Evolutionary conservation across 1,284 basidiomycete genomes (phyloP).

Genomic region (Lentinula novae-zelandiae): DNA sequence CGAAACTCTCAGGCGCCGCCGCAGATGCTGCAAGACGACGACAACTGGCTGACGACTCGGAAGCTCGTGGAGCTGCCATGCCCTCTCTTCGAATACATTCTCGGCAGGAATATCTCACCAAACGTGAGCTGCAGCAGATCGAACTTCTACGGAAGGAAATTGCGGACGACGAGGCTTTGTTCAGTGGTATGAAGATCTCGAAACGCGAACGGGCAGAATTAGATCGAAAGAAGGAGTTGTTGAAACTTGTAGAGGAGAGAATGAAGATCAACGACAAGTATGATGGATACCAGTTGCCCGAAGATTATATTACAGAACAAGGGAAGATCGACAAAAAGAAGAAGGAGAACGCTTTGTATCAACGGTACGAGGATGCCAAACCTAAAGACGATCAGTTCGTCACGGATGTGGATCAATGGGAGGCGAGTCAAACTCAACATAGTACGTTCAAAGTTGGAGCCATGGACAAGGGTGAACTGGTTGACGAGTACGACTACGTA

Average conservation of each 20-base stretch:
- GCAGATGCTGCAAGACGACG: conserved; percentile 82
- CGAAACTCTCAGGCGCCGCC: conserved; percentile 66
- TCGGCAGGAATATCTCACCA: conserved; percentile 92
- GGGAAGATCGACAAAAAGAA: conserved; percentile 99
- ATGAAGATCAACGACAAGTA: conserved; percentile 91
- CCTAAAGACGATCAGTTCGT: conserved; percentile 89
- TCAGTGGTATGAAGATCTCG: conserved; percentile 85
- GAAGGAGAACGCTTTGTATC: conserved; percentile 90
- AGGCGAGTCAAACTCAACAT: conserved; percentile 86
- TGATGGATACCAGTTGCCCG: conserved; percentile 92
- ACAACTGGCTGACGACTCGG: conserved; percentile 81
- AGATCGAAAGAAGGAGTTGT: conserved; percentile 89
- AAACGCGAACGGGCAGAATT: conserved; percentile 81
- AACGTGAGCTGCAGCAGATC: conserved; percentile 94
- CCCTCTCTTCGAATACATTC: conserved; percentile 83
- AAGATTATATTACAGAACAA: conserved; percentile 97
- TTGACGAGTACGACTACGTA: conserved; percentile 94
- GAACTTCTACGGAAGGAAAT: conserved; percentile 93
- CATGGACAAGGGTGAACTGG: conserved; percentile 78
- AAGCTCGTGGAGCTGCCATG: conserved; percentile 75
- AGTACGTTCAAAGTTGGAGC: conserved; percentile 89
- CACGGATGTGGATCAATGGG: conserved; percentile 97
- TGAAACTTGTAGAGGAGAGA: conserved; percentile 91
- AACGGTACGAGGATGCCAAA: conserved; percentile 91
- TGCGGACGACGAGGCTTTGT: conserved; percentile 86